These are phyloP conservation scores for Fusarium setosum DNA, from an alignment of 2,329 filamentous ascomycete genomes.

Conservation along the genomic window DNA sequence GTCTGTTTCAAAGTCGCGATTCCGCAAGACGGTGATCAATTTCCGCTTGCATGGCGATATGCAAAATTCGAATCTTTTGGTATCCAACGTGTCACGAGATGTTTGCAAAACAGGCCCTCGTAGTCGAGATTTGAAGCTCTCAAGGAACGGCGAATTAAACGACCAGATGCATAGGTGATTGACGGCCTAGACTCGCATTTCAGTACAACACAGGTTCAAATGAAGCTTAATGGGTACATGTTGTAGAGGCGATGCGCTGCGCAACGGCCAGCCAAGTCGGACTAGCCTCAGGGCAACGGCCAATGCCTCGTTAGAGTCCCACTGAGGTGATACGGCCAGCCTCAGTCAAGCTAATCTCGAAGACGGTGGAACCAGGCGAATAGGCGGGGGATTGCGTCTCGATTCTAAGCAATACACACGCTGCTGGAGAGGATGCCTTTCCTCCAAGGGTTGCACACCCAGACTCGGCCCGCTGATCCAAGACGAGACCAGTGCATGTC, in stretches of 20 bases:
- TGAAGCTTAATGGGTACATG: neutral
- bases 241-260: neutral
- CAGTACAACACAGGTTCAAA: neutral
- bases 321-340: constrained; percentile 35
- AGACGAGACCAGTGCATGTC: constrained; percentile 38
- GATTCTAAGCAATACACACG: constrained; percentile 29
- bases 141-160: neutral
- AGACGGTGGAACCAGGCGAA: constrained; percentile 41
- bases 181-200: neutral
- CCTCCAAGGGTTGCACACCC: constrained; percentile 33
- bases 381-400: constrained; percentile 27
- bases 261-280: constrained; percentile 13
- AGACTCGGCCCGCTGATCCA: constrained; percentile 44
- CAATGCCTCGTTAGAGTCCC: constrained; percentile 22
- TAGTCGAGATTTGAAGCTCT: neutral
- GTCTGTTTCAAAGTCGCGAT: neutral
- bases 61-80: neutral
- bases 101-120: neutral
- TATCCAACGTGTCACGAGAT: neutral
- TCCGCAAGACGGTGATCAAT: neutral
- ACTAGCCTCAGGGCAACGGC: constrained; percentile 15
- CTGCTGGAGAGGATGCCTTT: constrained; percentile 22
- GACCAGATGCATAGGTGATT: neutral
- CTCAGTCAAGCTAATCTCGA: constrained; percentile 42
- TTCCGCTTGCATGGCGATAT: neutral